Evolutionary conservation across 371 early-diverging fungal genomes (phyloP), one percentile per base, ranked within the genome.

Genomic region (Basidiobolus heterosporus): DNA sequence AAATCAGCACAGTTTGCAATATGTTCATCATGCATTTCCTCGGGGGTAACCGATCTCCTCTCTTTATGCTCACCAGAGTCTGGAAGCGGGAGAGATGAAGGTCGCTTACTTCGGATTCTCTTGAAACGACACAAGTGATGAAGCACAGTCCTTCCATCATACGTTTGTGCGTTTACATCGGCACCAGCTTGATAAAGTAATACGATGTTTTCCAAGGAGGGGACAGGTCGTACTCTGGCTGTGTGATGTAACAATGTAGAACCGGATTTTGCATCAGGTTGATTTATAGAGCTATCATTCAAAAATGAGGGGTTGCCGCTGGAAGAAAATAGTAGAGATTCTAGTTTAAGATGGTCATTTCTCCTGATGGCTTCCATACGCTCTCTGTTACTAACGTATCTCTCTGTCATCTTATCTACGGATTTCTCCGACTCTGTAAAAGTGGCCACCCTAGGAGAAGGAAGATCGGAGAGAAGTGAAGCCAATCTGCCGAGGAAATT

Each of bases 221-320:
- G 72, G 11, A 78, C 47, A 0, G 78, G 78, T 15, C 74, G 67
- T 7, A 66, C 62, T 2, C 78, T 61, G 55, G 74, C 64, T 2
- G 79, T 79, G 48, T 77, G 72, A 45, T 80, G 81, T 1, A 80
- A 48, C 0, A 75, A 69, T 0, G 78, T 78, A 16, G 79, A 39
- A 0, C 81, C 81, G 1, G 69, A 79, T 19, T 67, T 68, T 17
- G 69, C 60, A 46, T 82, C 81, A 42, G 70, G 70, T 38, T 70
- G 62, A 48, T 78, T 77, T 23, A 79, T 61, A 7, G 71, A 54
- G 13, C 57, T 55, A 7, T 52, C 46, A 1, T 63, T n/a, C 30
- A 30, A 9, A 30, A 5, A 9, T 30, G 30, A 42, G 18, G 14
- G 42, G 19, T 17, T 5, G 3, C 15, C 17, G 14, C 6, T 40